Evolutionary conservation across 2,329 filamentous ascomycete genomes (phyloP), one percentile per base, ranked within the genome.

Genomic region (Colletotrichum ledebouriae): DNA sequence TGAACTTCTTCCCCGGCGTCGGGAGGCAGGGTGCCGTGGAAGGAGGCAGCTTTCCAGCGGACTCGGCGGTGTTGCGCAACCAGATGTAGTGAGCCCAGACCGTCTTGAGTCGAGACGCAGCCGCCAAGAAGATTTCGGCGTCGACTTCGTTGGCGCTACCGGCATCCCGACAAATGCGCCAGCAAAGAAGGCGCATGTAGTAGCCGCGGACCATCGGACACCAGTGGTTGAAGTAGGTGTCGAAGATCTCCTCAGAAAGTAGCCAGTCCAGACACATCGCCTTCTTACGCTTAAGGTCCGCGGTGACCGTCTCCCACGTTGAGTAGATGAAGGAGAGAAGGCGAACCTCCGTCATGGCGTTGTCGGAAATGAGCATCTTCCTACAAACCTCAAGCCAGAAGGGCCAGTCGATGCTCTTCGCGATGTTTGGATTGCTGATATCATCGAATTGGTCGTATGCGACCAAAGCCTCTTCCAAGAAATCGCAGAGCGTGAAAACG

Each of bases 171-270:
- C 92, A 95, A 55, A 98, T 83, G 68, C 94, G 89, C 94, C 94
- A 98, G 79, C 94, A 97, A 22, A 97, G 80, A 57, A 98, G 82
- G 53, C 94, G 92, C 87, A 97, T 96, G 76, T 91, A 98, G 78
- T 97, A 98, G 13, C 94, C 92, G 69, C 94, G 88, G 22, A 97
- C 93, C 94, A 97, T 97, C 0, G 94, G 94, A 75, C 93, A 97
- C 94, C 94, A 97, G 75, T 97, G 94, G 75, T 92, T 95, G 80
- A 97, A 98, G 70, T 94, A 90, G 69, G 88, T 89, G 75, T 92
- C 89, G 76, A 97, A 97, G 2, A 91, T 87, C 29, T 90, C 85
- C 61, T 92, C 90, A 6, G 90, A 86, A 12, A 98, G 82, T 44
- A 98, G 81, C 83, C 96, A 94, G 22, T 89, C 88, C 33, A 92